phyloP scores from a whole-genome alignment of 768 basidiomycete species.

The Amanita thiersii region DNA sequence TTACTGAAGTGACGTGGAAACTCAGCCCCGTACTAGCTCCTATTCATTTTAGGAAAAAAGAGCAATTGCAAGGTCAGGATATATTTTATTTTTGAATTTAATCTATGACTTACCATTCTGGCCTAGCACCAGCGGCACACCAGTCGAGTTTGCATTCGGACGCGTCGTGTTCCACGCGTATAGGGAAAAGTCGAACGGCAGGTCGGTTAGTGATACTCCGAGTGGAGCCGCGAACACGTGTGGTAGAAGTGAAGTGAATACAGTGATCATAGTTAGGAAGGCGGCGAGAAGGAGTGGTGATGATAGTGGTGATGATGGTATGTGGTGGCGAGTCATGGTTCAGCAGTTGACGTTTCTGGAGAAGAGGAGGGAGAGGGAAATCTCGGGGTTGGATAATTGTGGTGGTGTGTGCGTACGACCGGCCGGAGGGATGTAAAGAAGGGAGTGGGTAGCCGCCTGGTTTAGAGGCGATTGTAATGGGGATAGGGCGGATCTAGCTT shows the following conservation, averaged over 20 bases:
- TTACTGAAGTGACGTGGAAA: conserved; percentile 36
- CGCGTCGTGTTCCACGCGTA: conserved; percentile 33
- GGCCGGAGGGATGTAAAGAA: no score
- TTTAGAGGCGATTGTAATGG: no score
- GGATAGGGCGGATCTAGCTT: no score
- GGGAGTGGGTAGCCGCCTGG: no score
- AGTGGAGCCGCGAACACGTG: neutral
- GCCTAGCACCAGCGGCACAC: conserved; percentile 37
- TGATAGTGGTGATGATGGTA: no score
- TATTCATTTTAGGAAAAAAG: conserved; percentile 9
- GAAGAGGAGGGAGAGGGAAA: no score
- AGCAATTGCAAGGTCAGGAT: neutral
- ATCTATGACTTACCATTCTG: conserved; percentile 21
- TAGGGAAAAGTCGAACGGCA: conserved; percentile 36
- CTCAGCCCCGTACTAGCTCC: conserved; percentile 28
- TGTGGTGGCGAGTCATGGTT: no score
- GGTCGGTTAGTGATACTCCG: neutral
- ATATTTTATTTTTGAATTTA: conserved; percentile 1
- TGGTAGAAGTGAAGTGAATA: neutral
- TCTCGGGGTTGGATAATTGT: no score
- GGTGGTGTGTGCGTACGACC: no score
- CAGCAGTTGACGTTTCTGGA: no score
- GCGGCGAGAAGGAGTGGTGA: neutral
- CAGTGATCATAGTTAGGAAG: neutral
- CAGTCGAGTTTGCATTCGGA: conserved; percentile 35